Evolutionary conservation across 2,329 filamentous ascomycete species (phyloP), one percentile per base, ranked within the genome.

Genomic region (Beauveria caledonica): DNA sequence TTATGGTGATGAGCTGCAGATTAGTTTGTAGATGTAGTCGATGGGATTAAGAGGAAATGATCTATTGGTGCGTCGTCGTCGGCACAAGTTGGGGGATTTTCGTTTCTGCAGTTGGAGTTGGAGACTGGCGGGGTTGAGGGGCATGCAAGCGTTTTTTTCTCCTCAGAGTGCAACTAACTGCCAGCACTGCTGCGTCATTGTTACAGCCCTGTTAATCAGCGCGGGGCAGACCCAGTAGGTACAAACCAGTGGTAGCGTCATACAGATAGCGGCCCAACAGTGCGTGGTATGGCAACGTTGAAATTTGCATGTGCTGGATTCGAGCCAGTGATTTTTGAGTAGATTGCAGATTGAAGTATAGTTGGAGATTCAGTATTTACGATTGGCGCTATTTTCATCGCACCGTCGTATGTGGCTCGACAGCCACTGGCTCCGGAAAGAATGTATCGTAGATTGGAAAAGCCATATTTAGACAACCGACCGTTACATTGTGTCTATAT

Each of bases 51-150:
- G 27, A 15, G n/a, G 15, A 17, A 13, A n/a, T 46, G 15, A 46
- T 56, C 27, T 25, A 23, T 44, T 45, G 39, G 45, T 39, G 49
- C 52, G 52, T 42, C 36, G 17, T 3, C 7, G 17, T 29, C n/a
- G 21, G 40, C 17, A 21, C 25, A 55, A 13, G n/a, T 44, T 17
- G 9, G 48, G 23, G 50, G 33, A 21, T 17, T 45, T 45, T 29
- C 27, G 36, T 13, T 19, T 21, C 40, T 19, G 25, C 21, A 25
- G 6, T 23, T 48, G 23, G 25, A 39, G 42, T 36, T 23, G 44
- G 55, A 29, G 33, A 36, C 42, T 58, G 55, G 55, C 55, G 55
- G 55, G 55, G 55, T 58, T 46, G 53, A 25, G 23, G 42, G 53
- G 52, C 40, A 55, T 36, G 23, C 51, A 11, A 23, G 45, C 44